phyloP scores from a whole-genome alignment of 441 rosid genomes.

The Erodium chrysanthum region DNA sequence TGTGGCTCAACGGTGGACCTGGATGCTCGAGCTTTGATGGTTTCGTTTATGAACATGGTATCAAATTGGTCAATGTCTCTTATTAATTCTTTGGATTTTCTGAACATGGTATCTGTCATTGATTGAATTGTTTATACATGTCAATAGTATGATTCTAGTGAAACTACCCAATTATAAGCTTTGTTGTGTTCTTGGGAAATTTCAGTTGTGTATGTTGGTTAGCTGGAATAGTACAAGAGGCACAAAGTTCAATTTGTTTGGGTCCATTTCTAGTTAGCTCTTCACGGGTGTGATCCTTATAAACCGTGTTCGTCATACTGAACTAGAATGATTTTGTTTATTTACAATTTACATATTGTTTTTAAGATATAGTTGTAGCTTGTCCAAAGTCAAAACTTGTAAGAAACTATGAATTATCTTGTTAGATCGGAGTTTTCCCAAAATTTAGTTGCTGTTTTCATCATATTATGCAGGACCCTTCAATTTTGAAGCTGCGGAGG shows the following conservation, averaged over 20 bases:
- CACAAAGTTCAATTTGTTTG: no score
- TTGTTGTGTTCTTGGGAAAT: neutral
- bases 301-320: neutral
- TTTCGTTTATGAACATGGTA: slow-evolving; percentile 11
- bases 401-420: neutral
- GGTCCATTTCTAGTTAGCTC: neutral
- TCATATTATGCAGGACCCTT: slow-evolving; percentile 58
- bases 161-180: neutral
- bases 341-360: neutral
- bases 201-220: neutral
- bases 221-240: no score
- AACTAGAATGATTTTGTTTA: neutral
- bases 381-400: neutral
- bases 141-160: neutral
- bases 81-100: neutral
- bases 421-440: neutral
- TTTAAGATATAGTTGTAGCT: no score
- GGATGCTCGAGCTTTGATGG: slow-evolving; percentile 16
- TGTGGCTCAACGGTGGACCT: slow-evolving; percentile 21
- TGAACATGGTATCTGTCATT: neutral
- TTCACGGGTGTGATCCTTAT: neutral
- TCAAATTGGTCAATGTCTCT: neutral
- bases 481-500: slow-evolving; percentile 43
- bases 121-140: neutral
- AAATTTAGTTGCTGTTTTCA: neutral